Evolutionary conservation across 164 flowering plant species (phyloP).

Genomic region (Santalum album): DNA sequence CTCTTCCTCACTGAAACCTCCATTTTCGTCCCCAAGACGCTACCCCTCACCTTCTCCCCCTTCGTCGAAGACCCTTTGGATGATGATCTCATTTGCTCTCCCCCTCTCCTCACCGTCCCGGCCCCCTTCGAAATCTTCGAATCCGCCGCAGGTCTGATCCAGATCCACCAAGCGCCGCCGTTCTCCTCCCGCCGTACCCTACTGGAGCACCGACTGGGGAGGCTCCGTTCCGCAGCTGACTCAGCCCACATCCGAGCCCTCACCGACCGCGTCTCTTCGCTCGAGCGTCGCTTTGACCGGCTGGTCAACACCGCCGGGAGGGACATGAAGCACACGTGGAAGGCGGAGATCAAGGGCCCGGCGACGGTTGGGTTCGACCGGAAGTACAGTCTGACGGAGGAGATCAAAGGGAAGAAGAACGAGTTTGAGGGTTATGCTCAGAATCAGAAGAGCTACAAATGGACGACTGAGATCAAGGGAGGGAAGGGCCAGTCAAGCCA

Average conservation of each 20-base stretch:
- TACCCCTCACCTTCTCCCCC: slow-evolving; percentile 24
- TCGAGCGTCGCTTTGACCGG: slow-evolving; percentile 26
- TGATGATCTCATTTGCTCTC: slow-evolving; percentile 25
- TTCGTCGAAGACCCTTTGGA: slow-evolving; percentile 8
- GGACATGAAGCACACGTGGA: slow-evolving; percentile 29
- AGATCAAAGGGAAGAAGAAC: slow-evolving; percentile 33
- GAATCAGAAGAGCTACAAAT: slow-evolving; percentile 10
- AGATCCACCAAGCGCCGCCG: slow-evolving; percentile 34
- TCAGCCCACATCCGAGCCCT: slow-evolving; percentile 23
- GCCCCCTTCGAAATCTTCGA: slow-evolving; percentile 28
- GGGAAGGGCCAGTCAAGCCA: not conserved
- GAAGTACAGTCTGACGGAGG: slow-evolving; percentile 64
- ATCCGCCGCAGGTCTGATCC: slow-evolving; percentile 48
- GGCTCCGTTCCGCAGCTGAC: slow-evolving; percentile 19
- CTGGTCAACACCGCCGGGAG: slow-evolving; percentile 8
- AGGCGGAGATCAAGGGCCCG: slow-evolving; percentile 25
- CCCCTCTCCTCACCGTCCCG: slow-evolving; percentile 8
- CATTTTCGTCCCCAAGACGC: slow-evolving; percentile 20
- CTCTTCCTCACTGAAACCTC: slow-evolving; percentile 27
- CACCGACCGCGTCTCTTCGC: slow-evolving; percentile 33
- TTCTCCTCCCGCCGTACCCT: slow-evolving; percentile 22
- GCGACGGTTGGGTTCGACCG: slow-evolving; percentile 34
- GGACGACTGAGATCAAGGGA: slow-evolving; percentile 13
- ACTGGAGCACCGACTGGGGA: slow-evolving; percentile 17
- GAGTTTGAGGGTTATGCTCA: not conserved